phyloP scores from a whole-genome alignment of 179 eudicot genomes.

The Actinidia polygama region DNA sequence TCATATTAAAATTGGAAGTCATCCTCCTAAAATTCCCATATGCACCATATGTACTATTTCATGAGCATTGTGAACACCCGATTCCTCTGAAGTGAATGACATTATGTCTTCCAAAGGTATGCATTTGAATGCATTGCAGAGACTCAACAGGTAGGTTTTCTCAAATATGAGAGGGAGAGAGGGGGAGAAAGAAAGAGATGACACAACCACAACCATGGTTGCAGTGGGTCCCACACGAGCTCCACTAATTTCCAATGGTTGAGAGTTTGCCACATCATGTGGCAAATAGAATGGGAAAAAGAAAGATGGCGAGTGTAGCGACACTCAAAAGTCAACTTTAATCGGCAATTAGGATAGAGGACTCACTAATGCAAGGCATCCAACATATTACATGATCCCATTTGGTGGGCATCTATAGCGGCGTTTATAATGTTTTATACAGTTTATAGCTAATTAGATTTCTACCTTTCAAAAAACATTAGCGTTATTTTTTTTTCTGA shows the following conservation, averaged over 20 bases:
- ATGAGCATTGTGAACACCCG: neutral
- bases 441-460: neutral
- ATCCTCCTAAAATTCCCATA: neutral
- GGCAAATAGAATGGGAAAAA: too few species aligned
- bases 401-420: neutral
- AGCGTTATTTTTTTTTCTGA: constrained; percentile 7
- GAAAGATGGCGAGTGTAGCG: too few species aligned
- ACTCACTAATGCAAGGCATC: constrained; percentile 2
- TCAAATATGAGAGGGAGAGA: neutral
- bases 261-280: too few species aligned
- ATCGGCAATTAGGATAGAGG: neutral
- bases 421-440: neutral
- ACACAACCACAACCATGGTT: too few species aligned
- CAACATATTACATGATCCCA: neutral
- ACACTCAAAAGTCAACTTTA: neutral
- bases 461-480: neutral
- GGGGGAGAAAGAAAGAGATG: neutral
- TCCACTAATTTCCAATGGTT: too few species aligned
- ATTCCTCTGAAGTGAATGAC: constrained; percentile 53
- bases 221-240: too few species aligned
- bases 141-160: constrained; percentile 78
- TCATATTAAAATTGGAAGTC: neutral
- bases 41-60: neutral
- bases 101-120: constrained; percentile 90
- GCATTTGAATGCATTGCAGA: constrained; percentile 95